These are phyloP conservation scores for Mortierella hygrophila DNA, from an alignment of 192 early-diverging fungal species.

Conservation along the genomic window DNA sequence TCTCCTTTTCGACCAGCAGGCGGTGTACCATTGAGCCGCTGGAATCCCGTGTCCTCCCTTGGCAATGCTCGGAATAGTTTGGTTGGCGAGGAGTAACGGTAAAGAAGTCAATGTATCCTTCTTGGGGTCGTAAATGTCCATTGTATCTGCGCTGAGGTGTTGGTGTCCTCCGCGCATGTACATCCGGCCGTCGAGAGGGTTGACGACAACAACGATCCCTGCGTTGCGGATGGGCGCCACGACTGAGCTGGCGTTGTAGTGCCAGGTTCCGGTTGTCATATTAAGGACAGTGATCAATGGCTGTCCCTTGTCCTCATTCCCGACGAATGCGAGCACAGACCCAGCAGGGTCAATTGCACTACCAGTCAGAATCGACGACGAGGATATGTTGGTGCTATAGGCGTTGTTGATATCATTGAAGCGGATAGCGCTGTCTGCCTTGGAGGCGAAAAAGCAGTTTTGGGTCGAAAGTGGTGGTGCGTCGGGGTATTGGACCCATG, in stretches of 20 bases:
- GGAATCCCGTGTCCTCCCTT: conserved; percentile 13
- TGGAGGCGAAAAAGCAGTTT: not conserved
- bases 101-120: conserved; percentile 10
- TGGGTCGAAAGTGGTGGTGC: conserved; percentile 1
- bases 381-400: not conserved
- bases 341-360: not conserved
- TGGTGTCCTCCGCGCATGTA: conserved; percentile 37
- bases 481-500: conserved; percentile 11
- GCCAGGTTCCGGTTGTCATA: conserved; percentile 10
- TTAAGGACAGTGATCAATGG: conserved; percentile 22
- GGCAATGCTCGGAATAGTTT: not conserved
- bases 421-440: not conserved
- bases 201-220: conserved; percentile 7
- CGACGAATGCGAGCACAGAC: conserved; percentile 14
- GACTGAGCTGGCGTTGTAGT: conserved; percentile 11
- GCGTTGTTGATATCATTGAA: not conserved
- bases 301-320: conserved; percentile 11
- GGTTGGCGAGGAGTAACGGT: not conserved
- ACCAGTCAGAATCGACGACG: not conserved
- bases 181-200: conserved; percentile 37
- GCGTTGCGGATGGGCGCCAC: not conserved
- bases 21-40: conserved; percentile 14
- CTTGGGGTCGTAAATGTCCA: conserved; percentile 38
- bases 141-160: not conserved
- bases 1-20: conserved; percentile 21